These are phyloP conservation scores for Thalia dealbata DNA, from an alignment of 176 grass and related monocot genomes.

Conservation along the genomic window DNA sequence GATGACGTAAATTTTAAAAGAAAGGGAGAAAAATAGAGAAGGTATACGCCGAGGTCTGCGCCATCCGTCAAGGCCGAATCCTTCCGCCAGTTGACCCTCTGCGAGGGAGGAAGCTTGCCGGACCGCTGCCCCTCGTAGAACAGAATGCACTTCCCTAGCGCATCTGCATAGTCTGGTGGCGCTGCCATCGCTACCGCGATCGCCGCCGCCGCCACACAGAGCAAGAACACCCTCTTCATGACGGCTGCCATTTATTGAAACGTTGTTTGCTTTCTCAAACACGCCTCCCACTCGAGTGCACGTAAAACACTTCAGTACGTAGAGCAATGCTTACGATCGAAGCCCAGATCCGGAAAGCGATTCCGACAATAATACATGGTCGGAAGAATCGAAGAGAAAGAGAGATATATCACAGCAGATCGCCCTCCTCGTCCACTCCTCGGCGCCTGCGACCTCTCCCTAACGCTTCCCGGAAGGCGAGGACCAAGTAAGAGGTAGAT, in stretches of 20 bases:
- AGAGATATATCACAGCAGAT: background rate
- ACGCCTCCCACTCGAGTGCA: no score
- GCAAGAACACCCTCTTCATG: no score
- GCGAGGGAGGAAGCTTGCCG: background rate
- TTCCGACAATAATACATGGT: background rate
- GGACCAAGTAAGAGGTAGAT: background rate
- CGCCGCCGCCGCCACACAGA: background rate
- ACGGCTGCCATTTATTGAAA: no score
- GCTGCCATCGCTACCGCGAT: no score
- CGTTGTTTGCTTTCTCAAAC: no score
- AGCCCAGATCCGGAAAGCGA: background rate
- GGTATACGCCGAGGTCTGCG: background rate
- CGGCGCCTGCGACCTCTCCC: background rate
- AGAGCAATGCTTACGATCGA: no score
- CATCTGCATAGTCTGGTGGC: background rate
- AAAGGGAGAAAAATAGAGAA: background rate
- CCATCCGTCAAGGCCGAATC: background rate
- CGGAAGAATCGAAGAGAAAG: background rate
- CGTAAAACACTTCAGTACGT: no score
- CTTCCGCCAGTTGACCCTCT: background rate
- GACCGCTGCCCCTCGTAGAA: slow-evolving; percentile 9
- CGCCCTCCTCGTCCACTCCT: background rate
- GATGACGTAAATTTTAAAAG: background rate
- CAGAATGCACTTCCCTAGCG: background rate
- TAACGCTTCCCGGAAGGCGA: background rate